phyloP scores from a whole-genome alignment of 176 grass and related monocot species.

The Chrysopogon serrulatus region DNA sequence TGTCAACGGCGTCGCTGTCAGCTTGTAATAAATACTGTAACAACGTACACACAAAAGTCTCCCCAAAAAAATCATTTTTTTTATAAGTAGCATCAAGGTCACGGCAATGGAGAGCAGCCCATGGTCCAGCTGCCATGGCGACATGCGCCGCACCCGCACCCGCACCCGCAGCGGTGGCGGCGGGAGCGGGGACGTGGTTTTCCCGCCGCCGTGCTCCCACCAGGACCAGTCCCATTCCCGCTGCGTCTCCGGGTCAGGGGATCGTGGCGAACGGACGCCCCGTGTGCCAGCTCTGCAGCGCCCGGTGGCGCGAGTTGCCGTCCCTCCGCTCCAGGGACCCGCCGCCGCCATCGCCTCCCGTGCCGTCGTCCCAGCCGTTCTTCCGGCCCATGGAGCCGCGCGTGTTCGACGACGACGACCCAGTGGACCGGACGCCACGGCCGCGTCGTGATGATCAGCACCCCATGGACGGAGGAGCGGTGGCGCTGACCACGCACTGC shows the following conservation, averaged over 20 bases:
- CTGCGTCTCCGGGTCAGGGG: conserved; percentile 36
- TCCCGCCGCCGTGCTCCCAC: conserved; percentile 64
- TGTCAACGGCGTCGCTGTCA: background rate
- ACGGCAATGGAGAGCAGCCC: conserved; percentile 33
- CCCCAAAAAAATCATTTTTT: background rate
- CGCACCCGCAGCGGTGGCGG: background rate
- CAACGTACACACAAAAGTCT: background rate
- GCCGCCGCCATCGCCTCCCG: background rate
- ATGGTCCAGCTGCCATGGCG: conserved; percentile 53
- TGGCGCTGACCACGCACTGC: conserved; percentile 40
- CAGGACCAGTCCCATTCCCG: conserved; percentile 62
- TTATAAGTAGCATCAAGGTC: background rate
- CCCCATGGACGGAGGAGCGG: background rate
- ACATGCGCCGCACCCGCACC: conserved; percentile 20
- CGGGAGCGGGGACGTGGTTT: conserved; percentile 38
- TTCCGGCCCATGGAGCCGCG: conserved; percentile 42
- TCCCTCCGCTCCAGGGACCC: conserved; percentile 18
- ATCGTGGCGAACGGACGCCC: conserved; percentile 36
- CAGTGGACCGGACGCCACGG: conserved; percentile 14
- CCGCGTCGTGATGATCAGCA: background rate
- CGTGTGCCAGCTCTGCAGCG: conserved; percentile 54
- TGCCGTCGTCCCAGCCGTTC: conserved; percentile 5
- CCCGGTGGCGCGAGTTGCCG: conserved; percentile 64
- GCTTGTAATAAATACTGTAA: background rate
- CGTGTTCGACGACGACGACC: conserved; percentile 48